Evolutionary conservation across 2,329 filamentous ascomycete species (phyloP).

Genomic region (Leptographium procerum): DNA sequence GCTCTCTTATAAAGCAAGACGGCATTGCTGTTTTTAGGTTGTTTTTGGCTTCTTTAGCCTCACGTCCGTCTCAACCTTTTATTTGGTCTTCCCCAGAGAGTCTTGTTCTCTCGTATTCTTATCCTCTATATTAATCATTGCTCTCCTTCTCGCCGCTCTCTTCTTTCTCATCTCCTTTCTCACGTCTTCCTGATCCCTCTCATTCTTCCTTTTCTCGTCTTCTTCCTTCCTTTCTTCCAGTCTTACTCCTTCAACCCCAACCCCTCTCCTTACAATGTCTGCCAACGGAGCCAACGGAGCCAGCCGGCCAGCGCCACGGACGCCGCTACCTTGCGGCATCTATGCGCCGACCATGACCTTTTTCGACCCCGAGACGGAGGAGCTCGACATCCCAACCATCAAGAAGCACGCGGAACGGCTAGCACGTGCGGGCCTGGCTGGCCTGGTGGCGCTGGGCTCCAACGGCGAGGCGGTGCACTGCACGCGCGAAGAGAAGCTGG

Average conservation of each 20-base stretch:
- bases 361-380: constrained; percentile 73
- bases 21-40: no score
- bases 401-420: constrained; percentile 72
- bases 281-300: not conserved
- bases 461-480: constrained; percentile 86
- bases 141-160: not conserved
- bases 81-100: no score
- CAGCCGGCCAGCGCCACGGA: constrained; percentile 27
- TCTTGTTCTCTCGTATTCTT: not conserved
- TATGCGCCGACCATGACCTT: constrained; percentile 89
- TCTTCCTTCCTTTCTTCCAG: not conserved
- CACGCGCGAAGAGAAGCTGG: constrained; percentile 62
- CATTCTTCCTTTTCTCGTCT: not conserved
- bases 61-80: not conserved
- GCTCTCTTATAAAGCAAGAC: no score
- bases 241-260: not conserved
- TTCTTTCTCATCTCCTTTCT: not conserved
- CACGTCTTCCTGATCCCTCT: not conserved
- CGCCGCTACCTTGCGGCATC: constrained; percentile 65
- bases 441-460: constrained; percentile 78
- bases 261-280: not conserved
- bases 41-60: not conserved
- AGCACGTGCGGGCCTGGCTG: constrained; percentile 64
- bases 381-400: constrained; percentile 69
- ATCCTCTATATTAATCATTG: not conserved